These are phyloP conservation scores for Rubroshorea leprosula DNA, from an alignment of 345 rosid species.

Conservation along the genomic window DNA sequence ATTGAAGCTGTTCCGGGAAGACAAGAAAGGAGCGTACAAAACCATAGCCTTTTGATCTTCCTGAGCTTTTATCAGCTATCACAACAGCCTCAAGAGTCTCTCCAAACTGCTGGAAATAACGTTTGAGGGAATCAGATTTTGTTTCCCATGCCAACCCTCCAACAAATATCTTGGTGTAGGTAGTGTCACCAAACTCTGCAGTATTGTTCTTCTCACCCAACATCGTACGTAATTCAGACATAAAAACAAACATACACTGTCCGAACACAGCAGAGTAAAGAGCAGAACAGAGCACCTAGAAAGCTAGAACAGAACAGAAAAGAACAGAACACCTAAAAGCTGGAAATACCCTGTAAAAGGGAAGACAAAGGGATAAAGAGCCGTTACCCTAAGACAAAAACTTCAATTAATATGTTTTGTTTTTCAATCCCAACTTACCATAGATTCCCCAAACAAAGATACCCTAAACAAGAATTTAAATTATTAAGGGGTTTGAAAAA, in stretches of 20 bases:
- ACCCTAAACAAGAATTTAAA: too few relatives aligned
- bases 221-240: constrained; percentile 33
- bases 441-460: too few relatives aligned
- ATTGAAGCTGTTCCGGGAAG: too few relatives aligned
- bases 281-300: constrained; percentile 3
- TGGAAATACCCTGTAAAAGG: too few relatives aligned
- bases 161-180: constrained; percentile 36
- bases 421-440: too few relatives aligned
- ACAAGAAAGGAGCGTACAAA: constrained; percentile 19
- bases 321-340: constrained; percentile 8
- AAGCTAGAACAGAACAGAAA: too few relatives aligned
- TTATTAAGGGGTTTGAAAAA: too few relatives aligned
- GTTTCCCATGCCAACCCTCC: constrained; percentile 48
- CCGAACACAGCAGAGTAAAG: constrained; percentile 7
- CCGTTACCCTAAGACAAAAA: constrained; percentile 7
- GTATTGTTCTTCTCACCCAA: constrained; percentile 13
- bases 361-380: constrained; percentile 2
- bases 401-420: too few relatives aligned
- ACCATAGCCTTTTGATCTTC: constrained; percentile 36
- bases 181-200: constrained; percentile 32
- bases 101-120: constrained; percentile 34
- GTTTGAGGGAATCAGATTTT: constrained; percentile 21
- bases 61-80: constrained; percentile 22
- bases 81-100: constrained; percentile 38
- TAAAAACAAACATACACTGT: constrained; percentile 11